Evolutionary conservation across 352 stramenopile species (phyloP).

Genomic region (Thalassiosira mediterranea): DNA sequence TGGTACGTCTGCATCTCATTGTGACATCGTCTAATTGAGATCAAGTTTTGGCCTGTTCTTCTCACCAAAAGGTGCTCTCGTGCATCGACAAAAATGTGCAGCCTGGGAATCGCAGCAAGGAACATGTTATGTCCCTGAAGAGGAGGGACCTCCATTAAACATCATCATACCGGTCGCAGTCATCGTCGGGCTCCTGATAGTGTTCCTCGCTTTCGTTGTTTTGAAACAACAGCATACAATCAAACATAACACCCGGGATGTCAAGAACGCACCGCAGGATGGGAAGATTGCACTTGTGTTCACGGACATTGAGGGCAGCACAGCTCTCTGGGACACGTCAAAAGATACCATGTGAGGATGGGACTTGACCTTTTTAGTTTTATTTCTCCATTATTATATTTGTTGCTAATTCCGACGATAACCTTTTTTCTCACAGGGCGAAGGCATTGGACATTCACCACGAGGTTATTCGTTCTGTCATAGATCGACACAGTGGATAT

Average conservation of each 20-base stretch:
- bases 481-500: slow-evolving; percentile 23
- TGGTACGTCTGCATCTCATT: too few relatives aligned
- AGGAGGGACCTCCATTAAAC: not conserved
- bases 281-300: slow-evolving; percentile 27
- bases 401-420: too few relatives aligned
- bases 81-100: too few relatives aligned
- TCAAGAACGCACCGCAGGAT: slow-evolving; percentile 20
- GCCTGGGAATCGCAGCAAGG: slow-evolving; percentile 29
- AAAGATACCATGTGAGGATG: slow-evolving; percentile 27
- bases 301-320: slow-evolving; percentile 33
- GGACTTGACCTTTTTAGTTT: too few relatives aligned
- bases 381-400: too few relatives aligned
- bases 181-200: not conserved
- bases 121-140: slow-evolving; percentile 3
- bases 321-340: slow-evolving; percentile 21
- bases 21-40: too few relatives aligned
- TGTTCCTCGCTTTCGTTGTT: slow-evolving; percentile 18
- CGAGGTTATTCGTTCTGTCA: slow-evolving; percentile 24
- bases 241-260: slow-evolving; percentile 23
- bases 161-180: slow-evolving; percentile 26
- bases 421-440: too few relatives aligned
- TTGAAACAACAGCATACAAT: slow-evolving; percentile 7
- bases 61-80: too few relatives aligned
- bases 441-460: slow-evolving; percentile 37
- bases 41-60: too few relatives aligned